phyloP scores from a whole-genome alignment of 805 yeast genomes.

The Kodamaea kakaduensis region DNA sequence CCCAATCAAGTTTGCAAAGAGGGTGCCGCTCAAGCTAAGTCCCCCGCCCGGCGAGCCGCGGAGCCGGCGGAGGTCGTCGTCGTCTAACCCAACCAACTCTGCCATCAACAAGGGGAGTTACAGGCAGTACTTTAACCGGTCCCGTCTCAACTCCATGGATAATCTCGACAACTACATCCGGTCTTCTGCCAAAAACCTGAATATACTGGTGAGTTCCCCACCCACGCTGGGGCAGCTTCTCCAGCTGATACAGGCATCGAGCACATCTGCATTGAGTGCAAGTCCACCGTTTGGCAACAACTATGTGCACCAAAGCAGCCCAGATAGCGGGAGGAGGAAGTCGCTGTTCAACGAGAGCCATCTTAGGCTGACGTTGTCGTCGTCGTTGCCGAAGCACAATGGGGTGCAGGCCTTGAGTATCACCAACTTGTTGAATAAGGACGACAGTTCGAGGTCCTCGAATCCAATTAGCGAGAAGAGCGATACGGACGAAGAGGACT shows the following conservation, averaged over 20 bases:
- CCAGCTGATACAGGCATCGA: slow-evolving; percentile 4
- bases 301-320: slow-evolving; percentile 14
- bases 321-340: slow-evolving; percentile 23
- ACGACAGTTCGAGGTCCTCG: slow-evolving; percentile 11
- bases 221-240: slow-evolving; percentile 28
- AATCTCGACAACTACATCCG: slow-evolving; percentile 40
- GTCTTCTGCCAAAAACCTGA: slow-evolving; percentile 37
- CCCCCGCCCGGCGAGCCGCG: slow-evolving; percentile 31
- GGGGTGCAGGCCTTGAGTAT: slow-evolving; percentile 12
- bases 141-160: slow-evolving; percentile 40
- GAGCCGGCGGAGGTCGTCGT: slow-evolving; percentile 25
- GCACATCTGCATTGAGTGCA: slow-evolving; percentile 16
- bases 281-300: slow-evolving; percentile 20
- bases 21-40: slow-evolving; percentile 35
- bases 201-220: slow-evolving; percentile 32
- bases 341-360: slow-evolving; percentile 42
- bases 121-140: slow-evolving; percentile 32
- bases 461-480: slow-evolving; percentile 23
- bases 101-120: slow-evolving; percentile 19
- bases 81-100: slow-evolving; percentile 17
- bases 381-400: slow-evolving; percentile 14
- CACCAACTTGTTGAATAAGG: slow-evolving; percentile 13
- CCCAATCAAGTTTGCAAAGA: slow-evolving; percentile 40
- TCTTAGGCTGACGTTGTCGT: slow-evolving; percentile 39
- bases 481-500: slow-evolving; percentile 96